Evolutionary conservation across 805 yeast species (phyloP).

Genomic region (Candida tammaniensis): DNA sequence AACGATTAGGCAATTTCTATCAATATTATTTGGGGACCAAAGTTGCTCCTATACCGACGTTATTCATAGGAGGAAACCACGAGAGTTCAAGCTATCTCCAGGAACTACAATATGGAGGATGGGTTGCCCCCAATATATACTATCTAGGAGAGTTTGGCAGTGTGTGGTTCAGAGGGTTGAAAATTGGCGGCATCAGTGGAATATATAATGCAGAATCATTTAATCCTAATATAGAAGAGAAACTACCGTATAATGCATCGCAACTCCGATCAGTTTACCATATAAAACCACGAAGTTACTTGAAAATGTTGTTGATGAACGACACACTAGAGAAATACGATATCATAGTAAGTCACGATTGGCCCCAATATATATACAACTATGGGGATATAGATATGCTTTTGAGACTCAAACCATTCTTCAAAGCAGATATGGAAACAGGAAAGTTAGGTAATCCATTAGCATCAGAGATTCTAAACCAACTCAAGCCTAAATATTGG

Average conservation of each 20-base stretch:
- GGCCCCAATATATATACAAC: constrained; percentile 81
- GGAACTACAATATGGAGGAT: constrained; percentile 82
- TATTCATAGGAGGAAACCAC: constrained; percentile 94
- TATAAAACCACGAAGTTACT: constrained; percentile 60
- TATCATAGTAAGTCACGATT: constrained; percentile 79
- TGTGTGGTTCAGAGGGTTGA: constrained; percentile 69
- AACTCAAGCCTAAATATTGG: constrained; percentile 71
- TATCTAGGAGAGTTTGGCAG: constrained; percentile 78
- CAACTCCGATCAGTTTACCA: constrained; percentile 67
- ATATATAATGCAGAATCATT: constrained; percentile 54
- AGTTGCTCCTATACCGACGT: constrained; percentile 70
- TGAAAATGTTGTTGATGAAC: constrained; percentile 49
- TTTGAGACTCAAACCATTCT: constrained; percentile 61
- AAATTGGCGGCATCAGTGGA: constrained; percentile 83
- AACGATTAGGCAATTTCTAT: constrained; percentile 73
- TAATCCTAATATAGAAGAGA: constrained; percentile 42
- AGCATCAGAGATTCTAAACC: constrained; percentile 50
- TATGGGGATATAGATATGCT: constrained; percentile 57
- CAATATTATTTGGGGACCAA: constrained; percentile 60
- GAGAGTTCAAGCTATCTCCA: constrained; percentile 79
- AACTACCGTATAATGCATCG: constrained; percentile 46
- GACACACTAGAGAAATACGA: constrained; percentile 35
- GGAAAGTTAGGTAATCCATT: constrained; percentile 73
- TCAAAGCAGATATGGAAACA: constrained; percentile 57
- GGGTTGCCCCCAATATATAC: constrained; percentile 86